Conservation (phyloP, 306 rosid genomes). For the Hippophae gyantsensis region DNA sequence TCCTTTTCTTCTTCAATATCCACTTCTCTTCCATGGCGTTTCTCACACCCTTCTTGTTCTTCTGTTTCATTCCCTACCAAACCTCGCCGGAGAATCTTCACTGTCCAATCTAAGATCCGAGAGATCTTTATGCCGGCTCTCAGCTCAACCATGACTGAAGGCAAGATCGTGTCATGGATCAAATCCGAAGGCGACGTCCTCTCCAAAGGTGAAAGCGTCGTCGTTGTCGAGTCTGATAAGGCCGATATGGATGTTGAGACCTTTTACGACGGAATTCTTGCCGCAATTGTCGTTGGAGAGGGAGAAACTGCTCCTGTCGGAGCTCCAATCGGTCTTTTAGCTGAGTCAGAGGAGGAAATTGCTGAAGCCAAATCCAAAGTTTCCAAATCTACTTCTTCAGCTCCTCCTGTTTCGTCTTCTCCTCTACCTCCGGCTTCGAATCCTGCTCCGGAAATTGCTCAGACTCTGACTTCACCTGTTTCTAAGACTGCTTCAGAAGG, state of each 20-base stretch:
- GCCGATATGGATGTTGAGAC: slow-evolving; percentile 96
- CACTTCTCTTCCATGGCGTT: slow-evolving; percentile 33
- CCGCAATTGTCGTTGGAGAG: slow-evolving; percentile 67
- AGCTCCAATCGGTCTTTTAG: slow-evolving; percentile 69
- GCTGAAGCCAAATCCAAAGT: slow-evolving; percentile 72
- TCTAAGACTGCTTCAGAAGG: slow-evolving; percentile 27
- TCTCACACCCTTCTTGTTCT: slow-evolving; percentile 8
- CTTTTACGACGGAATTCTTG: slow-evolving; percentile 81
- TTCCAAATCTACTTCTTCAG: slow-evolving; percentile 17
- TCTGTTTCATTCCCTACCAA: slow-evolving; percentile 29
- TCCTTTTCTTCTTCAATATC: slow-evolving; percentile 59
- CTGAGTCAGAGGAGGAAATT: slow-evolving; percentile 60
- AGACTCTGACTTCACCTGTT: slow-evolving; percentile 29
- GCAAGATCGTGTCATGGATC: slow-evolving; percentile 87
- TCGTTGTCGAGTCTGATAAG: slow-evolving; percentile 83
- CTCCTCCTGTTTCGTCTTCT: slow-evolving; percentile 24
- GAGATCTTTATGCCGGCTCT: slow-evolving; percentile 99
- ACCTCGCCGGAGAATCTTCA: slow-evolving; percentile 32
- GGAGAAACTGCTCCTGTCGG: slow-evolving; percentile 88
- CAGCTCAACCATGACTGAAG: slow-evolving; percentile 98
- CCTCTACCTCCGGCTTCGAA: slow-evolving; percentile 29
- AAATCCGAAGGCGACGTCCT: slow-evolving; percentile 85
- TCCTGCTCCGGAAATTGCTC: slow-evolving; percentile 43
- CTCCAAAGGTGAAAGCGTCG: slow-evolving; percentile 88
- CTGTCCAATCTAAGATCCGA: slow-evolving; percentile 62